Percentiles rank a stretch among this genome's conserved stretches.
Evolutionary conservation across 768 basidiomycete genomes (phyloP).

Genomic region (Pisolithus marmoratus): DNA sequence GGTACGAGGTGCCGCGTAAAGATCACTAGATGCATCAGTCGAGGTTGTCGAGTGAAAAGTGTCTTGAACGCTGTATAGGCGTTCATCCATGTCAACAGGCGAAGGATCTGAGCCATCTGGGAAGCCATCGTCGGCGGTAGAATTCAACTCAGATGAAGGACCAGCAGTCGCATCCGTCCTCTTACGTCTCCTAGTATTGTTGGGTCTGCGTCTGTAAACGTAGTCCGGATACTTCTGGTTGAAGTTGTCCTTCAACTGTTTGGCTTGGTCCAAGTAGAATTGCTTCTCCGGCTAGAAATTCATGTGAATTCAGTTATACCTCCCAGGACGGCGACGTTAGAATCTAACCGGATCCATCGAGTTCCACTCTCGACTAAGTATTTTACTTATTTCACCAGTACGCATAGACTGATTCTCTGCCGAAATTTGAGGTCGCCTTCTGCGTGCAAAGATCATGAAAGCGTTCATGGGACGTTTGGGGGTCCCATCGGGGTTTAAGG

Average conservation of each 20-base stretch:
- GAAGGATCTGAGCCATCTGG: slow-evolving; percentile 35
- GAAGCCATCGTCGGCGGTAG: slow-evolving; percentile 26
- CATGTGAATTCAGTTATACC: neutral
- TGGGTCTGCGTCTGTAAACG: slow-evolving; percentile 81
- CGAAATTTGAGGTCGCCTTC: slow-evolving; percentile 76
- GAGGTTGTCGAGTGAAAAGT: slow-evolving; percentile 15
- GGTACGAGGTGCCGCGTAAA: slow-evolving; percentile 11
- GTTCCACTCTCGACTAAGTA: slow-evolving; percentile 83
- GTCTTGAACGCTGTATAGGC: slow-evolving; percentile 14
- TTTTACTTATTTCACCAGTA: slow-evolving; percentile 86
- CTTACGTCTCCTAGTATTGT: slow-evolving; percentile 72
- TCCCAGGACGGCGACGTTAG: neutral
- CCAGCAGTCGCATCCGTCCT: slow-evolving; percentile 31
- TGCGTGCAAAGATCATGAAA: slow-evolving; percentile 89
- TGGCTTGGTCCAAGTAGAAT: slow-evolving; percentile 84
- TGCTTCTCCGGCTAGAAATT: slow-evolving; percentile 64
- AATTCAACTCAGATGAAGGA: slow-evolving; percentile 25
- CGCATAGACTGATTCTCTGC: slow-evolving; percentile 88
- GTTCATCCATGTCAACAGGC: slow-evolving; percentile 31
- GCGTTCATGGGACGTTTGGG: slow-evolving; percentile 92
- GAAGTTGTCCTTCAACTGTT: slow-evolving; percentile 79
- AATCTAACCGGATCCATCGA: slow-evolving; percentile 62
- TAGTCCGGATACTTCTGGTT: slow-evolving; percentile 86
- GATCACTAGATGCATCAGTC: slow-evolving; percentile 13
- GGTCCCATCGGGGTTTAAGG: slow-evolving; percentile 80